Evolutionary conservation across 495 filamentous ascomycete species (phyloP), one percentile per base, ranked within the genome.

Genomic region (Niebla homalea): DNA sequence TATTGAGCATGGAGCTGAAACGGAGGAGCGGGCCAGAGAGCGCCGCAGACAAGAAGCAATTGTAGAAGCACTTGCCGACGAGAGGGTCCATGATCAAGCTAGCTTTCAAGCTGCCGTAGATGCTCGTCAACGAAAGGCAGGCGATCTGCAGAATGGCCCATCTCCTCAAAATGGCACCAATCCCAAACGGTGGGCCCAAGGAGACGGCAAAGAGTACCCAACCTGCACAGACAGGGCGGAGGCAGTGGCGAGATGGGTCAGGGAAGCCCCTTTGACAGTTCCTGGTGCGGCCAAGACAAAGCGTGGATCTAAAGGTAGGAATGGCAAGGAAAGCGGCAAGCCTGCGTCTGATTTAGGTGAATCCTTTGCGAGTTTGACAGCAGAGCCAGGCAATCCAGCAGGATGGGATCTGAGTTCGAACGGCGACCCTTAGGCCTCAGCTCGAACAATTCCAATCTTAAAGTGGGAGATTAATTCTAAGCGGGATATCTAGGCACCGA

Each of bases 191-290:
- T 81, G 81, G 79, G 76, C 79, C 11, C 72, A 77, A 45, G 77
- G 79, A 37, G 78, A 80, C 51, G 78, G 73, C 4, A 76, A 73
- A 59, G 83, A 86, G 52, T 84, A 83, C 60, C 76, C 78, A 0
- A 78, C 85, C 54, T 69, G 72, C 4, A 84, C 80, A 6, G 82
- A 85, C 47, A 70, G 84, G 36, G 84, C 84, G 0, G 70, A 75
- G 38, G 75, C 74, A 32, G 71, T 89, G 43, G 74, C 78, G 4
- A 67, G 77, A 21, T 89, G 84, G 84, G 74, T 89, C 42, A 68
- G 66, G 23, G 80, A 83, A 50, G 80, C 75, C n/a, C 78, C 78
- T 3, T 41, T 47, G 12, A 52, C 26, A 3, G 38, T 53, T 36
- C 40, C 45, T 26, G 53, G 55, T 4, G 40, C 18, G 8, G 46